phyloP scores from a whole-genome alignment of 108 stramenopile species.

The Pseudonitzschia pungens region DNA sequence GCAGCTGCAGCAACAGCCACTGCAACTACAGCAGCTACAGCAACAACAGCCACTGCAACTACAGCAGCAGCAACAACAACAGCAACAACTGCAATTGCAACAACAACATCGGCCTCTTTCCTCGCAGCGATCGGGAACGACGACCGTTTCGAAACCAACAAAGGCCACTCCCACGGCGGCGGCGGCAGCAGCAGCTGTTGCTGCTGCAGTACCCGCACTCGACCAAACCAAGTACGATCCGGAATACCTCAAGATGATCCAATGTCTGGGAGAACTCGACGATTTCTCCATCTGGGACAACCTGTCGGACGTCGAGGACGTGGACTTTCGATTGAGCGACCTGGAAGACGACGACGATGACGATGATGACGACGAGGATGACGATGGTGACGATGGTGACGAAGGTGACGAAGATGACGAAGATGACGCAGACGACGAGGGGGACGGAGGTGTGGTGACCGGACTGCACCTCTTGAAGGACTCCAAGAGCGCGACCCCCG shows the following conservation, averaged over 20 bases:
- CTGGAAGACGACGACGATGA: constrained; percentile 45
- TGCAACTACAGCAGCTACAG: too few relatives aligned
- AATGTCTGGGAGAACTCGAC: constrained; percentile 7
- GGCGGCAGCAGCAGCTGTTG: not conserved
- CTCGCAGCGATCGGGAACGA: too few relatives aligned
- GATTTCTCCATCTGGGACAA: constrained; percentile 17
- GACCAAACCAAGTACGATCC: not conserved
- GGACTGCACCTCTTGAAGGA: not conserved
- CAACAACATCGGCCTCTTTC: too few relatives aligned
- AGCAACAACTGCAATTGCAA: too few relatives aligned
- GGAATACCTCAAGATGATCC: constrained; percentile 17
- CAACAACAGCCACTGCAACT: too few relatives aligned
- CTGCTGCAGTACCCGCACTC: too few relatives aligned
- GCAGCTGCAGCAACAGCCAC: too few relatives aligned
- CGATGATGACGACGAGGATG: constrained; percentile 37
- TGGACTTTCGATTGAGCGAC: constrained; percentile 34
- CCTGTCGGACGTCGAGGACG: constrained; percentile 5
- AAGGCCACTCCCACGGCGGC: too few relatives aligned
- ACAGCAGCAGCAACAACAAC: too few relatives aligned
- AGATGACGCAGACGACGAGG: not conserved
- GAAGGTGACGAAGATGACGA: constrained; percentile 21
- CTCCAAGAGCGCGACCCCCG: not conserved
- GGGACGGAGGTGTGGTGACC: too few relatives aligned
- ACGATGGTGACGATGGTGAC: constrained; percentile 23
- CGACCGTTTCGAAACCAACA: too few relatives aligned